Percentiles rank a stretch among this genome's conserved stretches.
Conservation (phyloP, 2,329 filamentous ascomycete species). For the Fusarium mundagurra region DNA sequence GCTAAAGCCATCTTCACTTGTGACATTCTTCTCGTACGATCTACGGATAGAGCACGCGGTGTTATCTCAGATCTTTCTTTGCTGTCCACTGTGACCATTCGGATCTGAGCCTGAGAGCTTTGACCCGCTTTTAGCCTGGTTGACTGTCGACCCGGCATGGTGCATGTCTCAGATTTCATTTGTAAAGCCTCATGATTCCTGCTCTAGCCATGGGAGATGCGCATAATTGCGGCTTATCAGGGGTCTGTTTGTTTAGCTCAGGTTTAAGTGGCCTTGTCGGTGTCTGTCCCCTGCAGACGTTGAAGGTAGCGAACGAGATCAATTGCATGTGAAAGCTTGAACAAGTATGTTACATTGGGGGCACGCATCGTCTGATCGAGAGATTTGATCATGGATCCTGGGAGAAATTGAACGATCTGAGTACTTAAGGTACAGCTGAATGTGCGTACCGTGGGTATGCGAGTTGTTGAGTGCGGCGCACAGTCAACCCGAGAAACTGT, state of each 20-base stretch:
- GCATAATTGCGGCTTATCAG: neutral
- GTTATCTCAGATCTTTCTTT: neutral
- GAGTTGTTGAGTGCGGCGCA: slow-evolving; percentile 76
- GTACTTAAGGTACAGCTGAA: slow-evolving; percentile 56
- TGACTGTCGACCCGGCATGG: neutral
- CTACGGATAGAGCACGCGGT: too few relatives aligned
- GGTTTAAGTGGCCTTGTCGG: slow-evolving; percentile 12
- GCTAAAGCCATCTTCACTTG: neutral
- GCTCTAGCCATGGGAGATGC: neutral
- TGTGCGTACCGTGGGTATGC: slow-evolving; percentile 64
- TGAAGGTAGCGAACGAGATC: slow-evolving; percentile 62
- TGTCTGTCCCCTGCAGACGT: slow-evolving; percentile 66
- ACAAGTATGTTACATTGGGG: slow-evolving; percentile 70
- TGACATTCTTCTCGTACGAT: neutral
- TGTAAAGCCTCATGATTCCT: neutral
- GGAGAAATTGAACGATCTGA: slow-evolving; percentile 36
- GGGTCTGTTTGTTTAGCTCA: rapidly evolving
- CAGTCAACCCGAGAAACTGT: slow-evolving; percentile 74
- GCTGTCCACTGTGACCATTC: neutral
- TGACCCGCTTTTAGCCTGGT: neutral
- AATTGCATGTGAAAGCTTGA: slow-evolving; percentile 66
- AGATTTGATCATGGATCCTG: rapidly evolving
- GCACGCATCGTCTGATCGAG: slow-evolving; percentile 74
- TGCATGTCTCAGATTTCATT: neutral
- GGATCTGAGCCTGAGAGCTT: neutral